Base-by-base conservation (phyloP, 352 stramenopile species). In the Globisporangium alternatum region DNA sequence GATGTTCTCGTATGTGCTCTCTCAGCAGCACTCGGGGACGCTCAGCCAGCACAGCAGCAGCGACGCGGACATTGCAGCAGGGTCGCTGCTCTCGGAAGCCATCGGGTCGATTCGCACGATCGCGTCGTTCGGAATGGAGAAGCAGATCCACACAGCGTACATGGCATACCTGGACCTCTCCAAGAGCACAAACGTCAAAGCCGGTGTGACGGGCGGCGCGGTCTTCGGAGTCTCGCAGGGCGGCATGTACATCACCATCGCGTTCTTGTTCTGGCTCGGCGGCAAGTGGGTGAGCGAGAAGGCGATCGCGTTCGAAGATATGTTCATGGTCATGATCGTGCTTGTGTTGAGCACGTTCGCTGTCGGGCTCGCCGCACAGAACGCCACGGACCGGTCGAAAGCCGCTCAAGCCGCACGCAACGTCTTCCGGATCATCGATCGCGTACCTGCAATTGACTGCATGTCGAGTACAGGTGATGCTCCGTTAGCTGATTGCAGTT, bases 251-350 rank as follows among this genome's bases (percentile, higher is more conserved):
- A 64, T 79, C 22, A 62, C 63, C 12, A 76, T 89, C 22, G 81
- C 74, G 17, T 81, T 95, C 25, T 53, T 89, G 3, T 94, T 95
- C 67, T 93, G 72, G 67, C 77, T 81, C 51, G 75, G 74, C n/a
- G 77, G 65, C 39, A 72, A 69, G 31, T 80, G 83, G 65, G 73
- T 90, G n/a, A 57, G 51, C 12, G 45, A 86, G 22, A 73, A 66
- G 35, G 64, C 66, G 28, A 62, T 79, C 45, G 55, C 52, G 28
- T 89, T 88, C 55, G 52, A 77, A 43, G 66, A 70, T 13, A 70
- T 86, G 39, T 71, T 89, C 43, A 78, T 72, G n/a, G 70, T 67
- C 17, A 64, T 83, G 28, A 74, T 80, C 39, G 60, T 73, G 19
- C 71, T 88, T 22, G 62, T 77, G 21, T 62, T 86, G 10, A 76